Base-by-base conservation (phyloP, 176 grass and related monocot species). In the Bonia amplexicaulis region DNA sequence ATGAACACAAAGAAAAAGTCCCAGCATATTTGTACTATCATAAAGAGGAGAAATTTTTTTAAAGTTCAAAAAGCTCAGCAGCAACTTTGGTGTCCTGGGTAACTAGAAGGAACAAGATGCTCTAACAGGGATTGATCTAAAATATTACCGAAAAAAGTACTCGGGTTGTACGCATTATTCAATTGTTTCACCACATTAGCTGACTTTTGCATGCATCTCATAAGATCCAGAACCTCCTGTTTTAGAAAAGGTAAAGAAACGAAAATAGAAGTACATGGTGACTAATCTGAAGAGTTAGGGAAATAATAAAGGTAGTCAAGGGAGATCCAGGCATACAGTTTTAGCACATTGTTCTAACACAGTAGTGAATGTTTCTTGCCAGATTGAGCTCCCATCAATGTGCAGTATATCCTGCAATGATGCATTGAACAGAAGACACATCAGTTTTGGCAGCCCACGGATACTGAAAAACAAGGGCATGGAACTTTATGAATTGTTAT, bases 81-180 rank as follows among this genome's bases (percentile, higher is more conserved):
- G 13, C 20, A 40, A 27, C 59, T 84, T 66, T 10, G 69, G 54
- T 62, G 2, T 73, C 29, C 48, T 31, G 31, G 16, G 49, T 1
- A 55, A 51, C 17, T 77, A 75, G 29, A 58, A 67, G 10, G 14
- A 77, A n/a, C 62, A 35, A 15, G 16, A 62, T 76, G 39, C 47
- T 76, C n/a, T 85, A 53, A 44, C 7, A 41, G 60, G 33, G 37
- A 77, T 25, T 4, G 11, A 76, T 66, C 33, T 67, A 54, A 44
- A 57, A 73, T 69, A 52, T 84, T 90, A 95, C 93, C 93, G 52
- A 86, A 88, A 90, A 92, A 90, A n/a, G 74, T 92, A 25, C 46
- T 67, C 2, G 73, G 72, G 48, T 80, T 88, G 52, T 82, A 88
- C 26, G 58, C 6, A 23, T 80, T 79, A 40, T 78, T 85, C 77